These are phyloP conservation scores for Hypomyces perniciosus DNA, from an alignment of 2,329 filamentous ascomycete species.

Conservation along the genomic window DNA sequence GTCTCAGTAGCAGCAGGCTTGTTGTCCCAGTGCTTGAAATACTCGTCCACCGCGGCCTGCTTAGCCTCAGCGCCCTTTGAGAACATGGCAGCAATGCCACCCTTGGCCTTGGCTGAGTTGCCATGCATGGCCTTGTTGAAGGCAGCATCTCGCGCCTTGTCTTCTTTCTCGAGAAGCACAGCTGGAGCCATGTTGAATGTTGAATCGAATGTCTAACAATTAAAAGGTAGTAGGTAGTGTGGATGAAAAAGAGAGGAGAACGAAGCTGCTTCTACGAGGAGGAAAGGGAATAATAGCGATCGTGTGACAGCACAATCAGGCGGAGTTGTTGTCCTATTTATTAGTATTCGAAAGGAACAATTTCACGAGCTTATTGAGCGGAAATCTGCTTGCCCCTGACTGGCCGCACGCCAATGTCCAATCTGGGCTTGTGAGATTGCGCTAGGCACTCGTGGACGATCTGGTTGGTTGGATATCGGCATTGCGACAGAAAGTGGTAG, in stretches of 20 bases:
- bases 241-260: background rate
- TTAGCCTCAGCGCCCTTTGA: constrained; percentile 71
- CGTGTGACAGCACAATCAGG: background rate
- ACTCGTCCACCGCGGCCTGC: constrained; percentile 78
- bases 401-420: constrained; percentile 9
- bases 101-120: constrained; percentile 59
- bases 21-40: constrained; percentile 96
- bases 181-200: constrained; percentile 12
- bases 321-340: constrained; percentile 9
- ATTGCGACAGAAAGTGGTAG: constrained; percentile 9
- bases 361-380: background rate
- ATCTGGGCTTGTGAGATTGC: constrained; percentile 11
- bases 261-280: background rate
- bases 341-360: constrained; percentile 4
- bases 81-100: constrained; percentile 78
- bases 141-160: constrained; percentile 77
- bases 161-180: constrained; percentile 42
- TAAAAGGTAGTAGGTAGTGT: constrained; percentile 1
- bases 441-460: constrained; percentile 1
- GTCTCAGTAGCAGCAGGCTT: constrained; percentile 65
- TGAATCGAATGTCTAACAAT: background rate
- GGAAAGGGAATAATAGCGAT: background rate
- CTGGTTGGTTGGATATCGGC: constrained; percentile 10
- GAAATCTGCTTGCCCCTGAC: constrained; percentile 9
- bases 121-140: constrained; percentile 89